Conservation (phyloP, 2,329 filamentous ascomycete species). For the Curvularia eragrostidis region DNA sequence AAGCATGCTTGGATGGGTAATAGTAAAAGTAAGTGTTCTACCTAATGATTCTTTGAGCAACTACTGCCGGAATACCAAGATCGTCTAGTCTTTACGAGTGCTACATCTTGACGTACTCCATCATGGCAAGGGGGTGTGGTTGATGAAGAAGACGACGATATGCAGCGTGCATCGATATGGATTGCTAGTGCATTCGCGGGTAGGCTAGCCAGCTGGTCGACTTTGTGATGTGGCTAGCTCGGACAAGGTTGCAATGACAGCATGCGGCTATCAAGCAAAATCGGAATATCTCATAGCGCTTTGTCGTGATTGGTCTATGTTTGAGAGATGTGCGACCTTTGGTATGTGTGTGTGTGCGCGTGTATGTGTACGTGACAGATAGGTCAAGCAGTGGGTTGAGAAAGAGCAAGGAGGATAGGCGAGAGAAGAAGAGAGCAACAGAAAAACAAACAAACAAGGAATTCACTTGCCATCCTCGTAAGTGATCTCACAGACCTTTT, state of each 20-base stretch:
- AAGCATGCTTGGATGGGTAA: neutral
- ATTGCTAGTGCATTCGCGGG: too few species aligned
- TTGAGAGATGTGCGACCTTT: too few species aligned
- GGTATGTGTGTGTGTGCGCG: too few species aligned
- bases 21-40: neutral
- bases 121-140: too few species aligned
- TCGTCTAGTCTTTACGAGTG: too few species aligned
- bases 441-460: neutral
- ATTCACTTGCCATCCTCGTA: conserved; percentile 27
- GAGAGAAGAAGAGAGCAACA: neutral
- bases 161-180: too few species aligned
- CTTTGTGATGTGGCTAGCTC: neutral
- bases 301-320: neutral
- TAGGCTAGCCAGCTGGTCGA: too few species aligned
- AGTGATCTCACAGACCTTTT: conserved; percentile 56
- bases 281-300: neutral
- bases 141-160: too few species aligned
- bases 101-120: too few species aligned
- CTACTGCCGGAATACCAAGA: too few species aligned
- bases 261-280: neutral
- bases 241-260: neutral
- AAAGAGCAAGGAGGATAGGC: neutral
- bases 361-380: neutral
- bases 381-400: neutral
- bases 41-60: too few species aligned